phyloP scores from a whole-genome alignment of 129 eudicot species.

The Apium graveolens region DNA sequence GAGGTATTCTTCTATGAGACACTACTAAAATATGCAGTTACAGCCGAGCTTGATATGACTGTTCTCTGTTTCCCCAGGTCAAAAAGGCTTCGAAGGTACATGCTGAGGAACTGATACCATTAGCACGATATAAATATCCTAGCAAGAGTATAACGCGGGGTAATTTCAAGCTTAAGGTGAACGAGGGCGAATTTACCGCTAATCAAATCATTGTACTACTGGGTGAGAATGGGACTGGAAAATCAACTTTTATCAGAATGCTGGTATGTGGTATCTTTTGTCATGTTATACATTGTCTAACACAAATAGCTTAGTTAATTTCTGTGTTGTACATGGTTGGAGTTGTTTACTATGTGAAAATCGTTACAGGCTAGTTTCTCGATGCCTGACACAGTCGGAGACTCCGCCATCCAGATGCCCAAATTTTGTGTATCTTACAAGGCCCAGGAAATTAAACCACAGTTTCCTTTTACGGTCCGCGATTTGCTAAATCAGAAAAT shows the following conservation, averaged over 20 bases:
- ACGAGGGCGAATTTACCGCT: slow-evolving; percentile 84
- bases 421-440: slow-evolving; percentile 86
- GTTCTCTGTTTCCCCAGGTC: slow-evolving; percentile 27
- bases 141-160: slow-evolving; percentile 71
- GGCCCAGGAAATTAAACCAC: slow-evolving; percentile 83
- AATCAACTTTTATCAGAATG: slow-evolving; percentile 83
- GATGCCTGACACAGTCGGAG: slow-evolving; percentile 75
- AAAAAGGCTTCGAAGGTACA: no score
- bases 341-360: background rate
- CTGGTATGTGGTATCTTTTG: slow-evolving; percentile 41
- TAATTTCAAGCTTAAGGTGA: slow-evolving; percentile 64
- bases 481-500: slow-evolving; percentile 62
- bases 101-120: no score
- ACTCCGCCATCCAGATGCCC: slow-evolving; percentile 70
- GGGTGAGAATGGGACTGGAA: slow-evolving; percentile 96
- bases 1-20: no score
- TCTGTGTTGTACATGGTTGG: background rate
- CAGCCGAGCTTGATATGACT: no score
- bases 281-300: background rate
- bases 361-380: slow-evolving; percentile 61
- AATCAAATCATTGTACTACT: slow-evolving; percentile 87
- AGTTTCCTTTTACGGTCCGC: slow-evolving; percentile 56
- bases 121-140: slow-evolving; percentile 71
- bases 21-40: no score
- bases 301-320: no score